These are phyloP conservation scores for Sordariomycetes sp. DNA, from an alignment of 2,329 filamentous ascomycete genomes.

Conservation along the genomic window DNA sequence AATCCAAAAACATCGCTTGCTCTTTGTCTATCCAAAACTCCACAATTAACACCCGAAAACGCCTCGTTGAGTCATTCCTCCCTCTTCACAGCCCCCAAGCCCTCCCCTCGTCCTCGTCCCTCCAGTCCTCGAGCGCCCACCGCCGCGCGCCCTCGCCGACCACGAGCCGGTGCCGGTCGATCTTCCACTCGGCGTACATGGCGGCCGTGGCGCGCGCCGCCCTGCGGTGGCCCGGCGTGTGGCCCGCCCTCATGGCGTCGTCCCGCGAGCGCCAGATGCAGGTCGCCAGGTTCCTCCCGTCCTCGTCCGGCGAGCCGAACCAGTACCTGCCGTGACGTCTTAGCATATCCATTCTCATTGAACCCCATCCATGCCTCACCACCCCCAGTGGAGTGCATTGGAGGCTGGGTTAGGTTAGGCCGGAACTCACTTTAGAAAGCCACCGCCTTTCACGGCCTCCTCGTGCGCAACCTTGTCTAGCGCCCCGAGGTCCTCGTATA, in stretches of 20 bases:
- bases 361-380: no score
- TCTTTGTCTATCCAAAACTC: not conserved
- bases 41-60: not conserved
- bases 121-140: conserved; percentile 56
- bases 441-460: conserved; percentile 70
- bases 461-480: conserved; percentile 71
- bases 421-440: conserved; percentile 60
- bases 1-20: not conserved
- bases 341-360: not conserved
- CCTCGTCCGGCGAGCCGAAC: conserved; percentile 65
- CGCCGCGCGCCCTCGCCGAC: conserved; percentile 53
- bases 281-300: conserved; percentile 72
- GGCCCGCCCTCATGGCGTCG: conserved; percentile 48
- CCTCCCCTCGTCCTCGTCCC: conserved; percentile 3
- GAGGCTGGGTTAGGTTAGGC: not conserved
- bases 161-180: conserved; percentile 59
- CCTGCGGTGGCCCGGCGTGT: conserved; percentile 49
- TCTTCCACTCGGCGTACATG: conserved; percentile 56
- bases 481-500: conserved; percentile 56
- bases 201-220: conserved; percentile 55
- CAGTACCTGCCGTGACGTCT: conserved; percentile 56
- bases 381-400: not conserved
- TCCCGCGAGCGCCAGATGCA: conserved; percentile 54
- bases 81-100: not conserved
- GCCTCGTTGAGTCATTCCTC: not conserved